Evolutionary conservation across 2,329 filamentous ascomycete species (phyloP).

Genomic region (Clathrospora elynae): DNA sequence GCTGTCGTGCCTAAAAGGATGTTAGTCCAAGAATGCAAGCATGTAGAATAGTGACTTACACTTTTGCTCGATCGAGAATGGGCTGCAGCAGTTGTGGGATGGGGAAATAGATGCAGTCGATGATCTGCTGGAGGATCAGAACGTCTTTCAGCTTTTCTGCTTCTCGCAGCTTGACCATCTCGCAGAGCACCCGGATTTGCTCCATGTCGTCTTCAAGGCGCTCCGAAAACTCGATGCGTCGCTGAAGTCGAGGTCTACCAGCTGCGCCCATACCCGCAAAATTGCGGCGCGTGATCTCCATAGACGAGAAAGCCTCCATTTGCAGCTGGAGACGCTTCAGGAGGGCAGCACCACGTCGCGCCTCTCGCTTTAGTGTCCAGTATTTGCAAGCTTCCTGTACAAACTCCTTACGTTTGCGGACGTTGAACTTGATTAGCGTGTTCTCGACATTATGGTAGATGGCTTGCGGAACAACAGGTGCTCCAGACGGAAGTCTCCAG

Average conservation of each 20-base stretch:
- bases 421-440: constrained; percentile 80
- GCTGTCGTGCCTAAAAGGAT: constrained; percentile 47
- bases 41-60: constrained; percentile 63
- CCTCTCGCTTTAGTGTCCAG: constrained; percentile 96
- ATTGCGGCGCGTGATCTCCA: constrained; percentile 94
- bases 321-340: constrained; percentile 92
- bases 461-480: constrained; percentile 88
- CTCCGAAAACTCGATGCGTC: constrained; percentile 88
- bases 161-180: constrained; percentile 76
- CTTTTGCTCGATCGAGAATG: constrained; percentile 77
- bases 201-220: constrained; percentile 76
- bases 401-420: constrained; percentile 87
- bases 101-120: constrained; percentile 92
- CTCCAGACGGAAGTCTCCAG: constrained; percentile 93
- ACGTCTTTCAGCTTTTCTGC: constrained; percentile 75
- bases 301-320: constrained; percentile 94
- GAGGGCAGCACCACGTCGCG: constrained; percentile 85
- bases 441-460: constrained; percentile 86
- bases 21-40: constrained; percentile 4
- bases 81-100: constrained; percentile 76
- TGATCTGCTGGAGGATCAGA: constrained; percentile 75
- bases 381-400: constrained; percentile 93
- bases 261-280: constrained; percentile 93
- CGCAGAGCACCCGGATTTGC: constrained; percentile 71
- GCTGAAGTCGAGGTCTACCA: constrained; percentile 75